A percentile compares a stretch with the other conserved stretches of the same genome.
Evolutionary conservation across 805 yeast genomes (phyloP).

Genomic region (Kockiozyma suomiensis): DNA sequence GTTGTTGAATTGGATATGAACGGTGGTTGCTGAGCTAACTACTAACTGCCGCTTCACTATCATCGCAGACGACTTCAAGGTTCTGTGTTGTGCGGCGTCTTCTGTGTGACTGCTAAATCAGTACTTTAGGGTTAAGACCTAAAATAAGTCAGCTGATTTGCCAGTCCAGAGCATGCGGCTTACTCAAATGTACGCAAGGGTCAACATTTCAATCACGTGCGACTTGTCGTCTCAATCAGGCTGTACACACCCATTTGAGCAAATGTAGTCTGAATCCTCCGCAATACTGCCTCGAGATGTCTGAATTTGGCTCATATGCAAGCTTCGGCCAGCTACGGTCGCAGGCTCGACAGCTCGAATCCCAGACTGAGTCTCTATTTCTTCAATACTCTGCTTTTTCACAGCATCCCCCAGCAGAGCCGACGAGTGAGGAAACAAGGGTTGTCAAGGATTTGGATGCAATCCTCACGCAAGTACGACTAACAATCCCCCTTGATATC

Average conservation of each 20-base stretch:
- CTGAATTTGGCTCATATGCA: constrained; percentile 21
- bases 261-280: too few species aligned
- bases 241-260: too few species aligned
- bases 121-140: constrained; percentile 1
- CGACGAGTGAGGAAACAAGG: constrained; percentile 53
- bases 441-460: constrained; percentile 54
- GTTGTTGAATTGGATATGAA: constrained; percentile 1
- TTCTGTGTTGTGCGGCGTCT: not conserved
- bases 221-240: not conserved
- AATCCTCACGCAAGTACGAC: constrained; percentile 48
- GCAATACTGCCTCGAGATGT: constrained; percentile 5
- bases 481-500: constrained; percentile 31
- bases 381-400: constrained; percentile 59
- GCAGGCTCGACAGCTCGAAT: constrained; percentile 69
- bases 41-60: not conserved
- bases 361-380: constrained; percentile 60
- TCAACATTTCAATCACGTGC: not conserved
- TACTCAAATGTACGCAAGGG: not conserved
- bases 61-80: not conserved
- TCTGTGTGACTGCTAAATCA: constrained; percentile 8
- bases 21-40: constrained; percentile 11
- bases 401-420: constrained; percentile 52
- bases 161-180: not conserved
- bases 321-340: constrained; percentile 69
- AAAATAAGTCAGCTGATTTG: not conserved